A percentile compares a stretch with the other conserved stretches of the same genome.
phyloP scores from a whole-genome alignment of 306 rosid species.

The Lablab purpureus region DNA sequence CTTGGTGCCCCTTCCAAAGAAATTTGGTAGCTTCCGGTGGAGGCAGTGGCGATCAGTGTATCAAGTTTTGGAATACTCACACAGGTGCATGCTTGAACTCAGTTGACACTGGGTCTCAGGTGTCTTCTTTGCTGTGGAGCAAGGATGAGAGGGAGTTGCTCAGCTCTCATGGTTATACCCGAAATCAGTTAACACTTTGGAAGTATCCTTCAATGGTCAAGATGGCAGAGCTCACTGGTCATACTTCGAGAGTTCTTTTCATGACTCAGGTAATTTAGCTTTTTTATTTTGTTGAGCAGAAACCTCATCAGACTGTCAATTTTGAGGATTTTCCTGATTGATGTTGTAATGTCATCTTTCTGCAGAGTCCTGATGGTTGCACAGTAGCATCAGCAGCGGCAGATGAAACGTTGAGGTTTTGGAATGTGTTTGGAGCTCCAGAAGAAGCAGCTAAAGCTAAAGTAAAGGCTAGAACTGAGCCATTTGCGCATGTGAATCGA shows the following conservation, averaged over 20 bases:
- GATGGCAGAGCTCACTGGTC: slow-evolving; percentile 87
- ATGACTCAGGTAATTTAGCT: slow-evolving; percentile 61
- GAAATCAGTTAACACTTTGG: slow-evolving; percentile 87
- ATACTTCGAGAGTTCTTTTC: slow-evolving; percentile 85
- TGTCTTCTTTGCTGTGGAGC: slow-evolving; percentile 82
- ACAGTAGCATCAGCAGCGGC: slow-evolving; percentile 69
- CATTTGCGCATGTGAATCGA: slow-evolving; percentile 53
- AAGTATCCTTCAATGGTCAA: slow-evolving; percentile 94
- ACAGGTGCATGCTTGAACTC: slow-evolving; percentile 94
- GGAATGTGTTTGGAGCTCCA: slow-evolving; percentile 70
- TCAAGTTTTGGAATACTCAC: slow-evolving; percentile 91
- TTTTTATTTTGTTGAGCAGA: neutral
- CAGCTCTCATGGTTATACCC: slow-evolving; percentile 81
- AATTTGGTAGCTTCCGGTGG: slow-evolving; percentile 83
- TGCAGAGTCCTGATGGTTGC: slow-evolving; percentile 64
- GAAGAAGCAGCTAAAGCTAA: slow-evolving; percentile 52
- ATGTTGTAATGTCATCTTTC: neutral
- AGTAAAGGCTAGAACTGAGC: slow-evolving; percentile 50
- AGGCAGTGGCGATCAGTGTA: slow-evolving; percentile 74
- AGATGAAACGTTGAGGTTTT: slow-evolving; percentile 57
- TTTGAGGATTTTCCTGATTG: slow-evolving; percentile 16
- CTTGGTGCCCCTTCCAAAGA: slow-evolving; percentile 94
- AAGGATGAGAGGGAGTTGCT: slow-evolving; percentile 91
- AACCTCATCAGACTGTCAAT: neutral
- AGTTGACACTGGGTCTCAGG: slow-evolving; percentile 86